Evolutionary conservation across 2,329 filamentous ascomycete genomes (phyloP), one percentile per base, ranked within the genome.

Genomic region (Hypomyces perniciosus): DNA sequence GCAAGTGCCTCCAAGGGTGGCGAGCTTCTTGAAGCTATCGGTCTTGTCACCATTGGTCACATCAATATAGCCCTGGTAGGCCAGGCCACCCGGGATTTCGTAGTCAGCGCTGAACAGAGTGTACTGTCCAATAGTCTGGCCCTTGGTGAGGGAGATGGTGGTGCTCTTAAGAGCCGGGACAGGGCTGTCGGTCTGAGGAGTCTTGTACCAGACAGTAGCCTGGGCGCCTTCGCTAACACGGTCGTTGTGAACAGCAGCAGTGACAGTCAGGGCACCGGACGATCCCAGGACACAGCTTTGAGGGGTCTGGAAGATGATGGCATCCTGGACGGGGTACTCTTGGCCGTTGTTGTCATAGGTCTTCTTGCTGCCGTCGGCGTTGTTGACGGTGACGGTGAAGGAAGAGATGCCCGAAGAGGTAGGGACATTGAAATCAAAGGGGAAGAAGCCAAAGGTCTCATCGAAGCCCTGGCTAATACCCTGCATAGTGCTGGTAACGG

Each of bases 321-420:
- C 74, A 59, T 84, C 80, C 44, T 77, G 72, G 3, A 84, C 59
- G 2, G 73, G 74, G 52, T 81, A 84, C 1, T 69, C 69, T 35
- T 72, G 69, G 6, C 79, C 80, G 57, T 83, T 83, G 62, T 84
- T 84, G 59, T 81, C 73, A 56, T 73, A 76, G 0, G 62, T 61
- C 51, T 72, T 63, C 26, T 65, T 72, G 12, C 69, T 67, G 6
- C 78, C 79, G 53, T 74, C 71, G 3, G 66, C 69, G 48, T 72
- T 66, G 50, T 73, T 76, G 47, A 84, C 59, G 2, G 77, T 65
- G 59, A 83, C 62, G 54, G 72, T 72, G 68, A 86, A 79, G 56
- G 84, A 75, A 38, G 84, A 76, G 66, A 88, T 79, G 56, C 85
- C 74, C 51, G 78, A 70, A 52, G 78, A 67, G 57, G 80, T 70